Evolutionary conservation across 208 protist species (phyloP).

Genomic region (Borovskyia barvae): DNA sequence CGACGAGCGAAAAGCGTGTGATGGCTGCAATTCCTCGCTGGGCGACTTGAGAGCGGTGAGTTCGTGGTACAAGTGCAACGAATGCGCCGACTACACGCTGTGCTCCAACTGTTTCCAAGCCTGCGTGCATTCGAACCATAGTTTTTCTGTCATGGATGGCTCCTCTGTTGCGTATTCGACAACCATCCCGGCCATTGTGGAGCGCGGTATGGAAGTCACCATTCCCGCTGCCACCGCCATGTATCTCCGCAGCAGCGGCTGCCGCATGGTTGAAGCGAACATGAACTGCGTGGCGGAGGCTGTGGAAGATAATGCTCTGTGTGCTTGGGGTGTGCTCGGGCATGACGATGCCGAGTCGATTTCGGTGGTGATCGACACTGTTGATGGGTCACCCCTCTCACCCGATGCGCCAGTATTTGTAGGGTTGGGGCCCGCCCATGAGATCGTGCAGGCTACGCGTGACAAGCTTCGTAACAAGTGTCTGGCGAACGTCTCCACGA

Average conservation of each 20-base stretch:
- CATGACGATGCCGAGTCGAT: conserved; percentile 35
- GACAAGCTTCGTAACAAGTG: conserved; percentile 69
- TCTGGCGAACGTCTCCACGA: conserved; percentile 27
- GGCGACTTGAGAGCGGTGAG: conserved; percentile 41
- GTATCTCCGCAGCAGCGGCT: conserved; percentile 83
- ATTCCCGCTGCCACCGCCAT: conserved; percentile 57
- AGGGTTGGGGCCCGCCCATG: conserved; percentile 56
- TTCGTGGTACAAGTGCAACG: conserved; percentile 90
- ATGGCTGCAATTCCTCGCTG: conserved; percentile 66
- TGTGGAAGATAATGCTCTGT: conserved; percentile 63
- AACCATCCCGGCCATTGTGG: conserved; percentile 38
- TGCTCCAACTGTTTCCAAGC: conserved; percentile 76
- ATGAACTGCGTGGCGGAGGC: conserved; percentile 79
- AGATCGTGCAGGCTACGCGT: conserved; percentile 61
- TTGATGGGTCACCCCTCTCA: conserved; percentile 52
- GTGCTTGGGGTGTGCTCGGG: conserved; percentile 78
- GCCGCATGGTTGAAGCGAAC: conserved; percentile 57
- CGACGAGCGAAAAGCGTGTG: conserved; percentile 62
- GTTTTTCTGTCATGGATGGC: conserved; percentile 82
- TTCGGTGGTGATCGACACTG: conserved; percentile 66
- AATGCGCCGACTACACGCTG: conserved; percentile 87
- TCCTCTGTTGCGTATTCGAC: conserved; percentile 52
- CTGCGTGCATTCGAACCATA: conserved; percentile 83
- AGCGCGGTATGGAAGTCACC: conserved; percentile 67
- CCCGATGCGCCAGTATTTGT: conserved; percentile 67